phyloP scores from a whole-genome alignment of 441 rosid species.

The Mallotus repandus region DNA sequence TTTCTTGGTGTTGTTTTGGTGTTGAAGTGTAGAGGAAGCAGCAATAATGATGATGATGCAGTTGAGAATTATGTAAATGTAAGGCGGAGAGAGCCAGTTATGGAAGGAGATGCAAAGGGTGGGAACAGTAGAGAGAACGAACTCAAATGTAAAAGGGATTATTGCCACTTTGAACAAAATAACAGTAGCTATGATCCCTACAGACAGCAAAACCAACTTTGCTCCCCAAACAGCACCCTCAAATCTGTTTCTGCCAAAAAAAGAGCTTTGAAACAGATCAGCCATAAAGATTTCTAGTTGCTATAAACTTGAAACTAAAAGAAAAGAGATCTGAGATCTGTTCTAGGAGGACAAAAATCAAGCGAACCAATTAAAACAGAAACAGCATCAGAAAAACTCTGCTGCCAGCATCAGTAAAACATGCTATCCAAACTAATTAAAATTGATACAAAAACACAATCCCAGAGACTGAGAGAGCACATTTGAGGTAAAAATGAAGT shows the following conservation, averaged over 20 bases:
- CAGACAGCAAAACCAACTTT: slow-evolving; percentile 29
- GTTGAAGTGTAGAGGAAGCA: slow-evolving; percentile 42
- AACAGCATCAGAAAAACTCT: no score
- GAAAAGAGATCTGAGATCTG: not conserved
- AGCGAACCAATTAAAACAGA: no score
- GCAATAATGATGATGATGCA: slow-evolving; percentile 58
- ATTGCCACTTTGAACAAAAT: slow-evolving; percentile 37
- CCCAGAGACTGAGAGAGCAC: not conserved
- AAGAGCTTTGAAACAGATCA: slow-evolving; percentile 16
- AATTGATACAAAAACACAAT: no score
- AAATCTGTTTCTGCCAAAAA: slow-evolving; percentile 15
- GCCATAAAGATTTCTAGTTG: slow-evolving; percentile 20
- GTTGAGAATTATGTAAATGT: slow-evolving; percentile 57
- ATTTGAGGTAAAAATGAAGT: not conserved
- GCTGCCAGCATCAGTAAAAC: no score
- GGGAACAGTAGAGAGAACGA: slow-evolving; percentile 34
- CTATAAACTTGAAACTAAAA: not conserved
- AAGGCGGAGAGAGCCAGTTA: slow-evolving; percentile 62
- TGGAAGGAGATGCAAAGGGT: slow-evolving; percentile 38
- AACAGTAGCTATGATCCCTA: slow-evolving; percentile 32
- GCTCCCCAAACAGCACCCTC: slow-evolving; percentile 31
- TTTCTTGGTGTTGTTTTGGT: slow-evolving; percentile 8
- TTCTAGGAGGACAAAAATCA: no score
- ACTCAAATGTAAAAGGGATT: slow-evolving; percentile 30
- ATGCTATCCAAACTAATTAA: no score